These are phyloP conservation scores for Paxillus rubicundulus DNA, from an alignment of 768 basidiomycete species.

Conservation along the genomic window DNA sequence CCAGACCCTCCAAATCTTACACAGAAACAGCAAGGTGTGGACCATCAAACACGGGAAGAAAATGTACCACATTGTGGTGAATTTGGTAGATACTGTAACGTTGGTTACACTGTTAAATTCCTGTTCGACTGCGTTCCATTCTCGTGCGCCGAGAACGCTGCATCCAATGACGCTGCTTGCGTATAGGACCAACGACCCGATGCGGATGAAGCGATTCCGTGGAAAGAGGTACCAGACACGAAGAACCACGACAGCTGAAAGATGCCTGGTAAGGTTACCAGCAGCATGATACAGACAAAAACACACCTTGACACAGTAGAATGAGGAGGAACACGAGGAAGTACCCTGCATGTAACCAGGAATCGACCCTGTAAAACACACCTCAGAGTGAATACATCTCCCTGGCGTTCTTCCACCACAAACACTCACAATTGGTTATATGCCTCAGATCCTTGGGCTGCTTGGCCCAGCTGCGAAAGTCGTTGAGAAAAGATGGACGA, in stretches of 20 bases:
- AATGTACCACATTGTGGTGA: neutral
- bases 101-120: neutral
- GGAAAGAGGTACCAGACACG: conserved; percentile 45
- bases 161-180: conserved; percentile 29
- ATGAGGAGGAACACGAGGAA: conserved; percentile 32
- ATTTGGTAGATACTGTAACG: neutral
- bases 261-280: neutral
- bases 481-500: neutral
- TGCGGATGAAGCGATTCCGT: conserved; percentile 25
- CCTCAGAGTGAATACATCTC: neutral
- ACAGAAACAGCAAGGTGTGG: conserved; percentile 36
- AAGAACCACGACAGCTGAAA: conserved; percentile 37
- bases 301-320: conserved; percentile 25
- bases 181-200: conserved; percentile 31
- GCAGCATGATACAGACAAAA: conserved; percentile 1
- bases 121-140: conserved; percentile 34
- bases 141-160: conserved; percentile 32
- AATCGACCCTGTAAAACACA: neutral
- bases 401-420: too few relatives aligned
- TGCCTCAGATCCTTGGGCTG: neutral
- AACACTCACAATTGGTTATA: neutral
- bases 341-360: conserved; percentile 9
- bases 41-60: neutral
- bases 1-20: conserved; percentile 36
- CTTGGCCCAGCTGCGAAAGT: neutral